Evolutionary conservation across 768 basidiomycete genomes (phyloP).

Genomic region (Russula abietina): DNA sequence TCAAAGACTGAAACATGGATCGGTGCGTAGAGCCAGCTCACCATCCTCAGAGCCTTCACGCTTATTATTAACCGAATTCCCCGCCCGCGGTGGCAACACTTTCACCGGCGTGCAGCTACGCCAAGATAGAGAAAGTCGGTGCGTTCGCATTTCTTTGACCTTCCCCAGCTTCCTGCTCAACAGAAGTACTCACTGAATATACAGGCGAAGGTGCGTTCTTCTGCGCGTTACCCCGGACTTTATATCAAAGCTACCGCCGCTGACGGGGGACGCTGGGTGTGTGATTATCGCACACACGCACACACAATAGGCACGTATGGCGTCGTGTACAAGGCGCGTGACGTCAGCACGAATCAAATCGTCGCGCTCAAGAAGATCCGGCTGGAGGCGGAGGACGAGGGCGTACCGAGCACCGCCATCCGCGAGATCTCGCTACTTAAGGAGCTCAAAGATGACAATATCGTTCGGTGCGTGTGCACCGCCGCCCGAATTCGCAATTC

Average conservation of each 20-base stretch:
- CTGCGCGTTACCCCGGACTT: not conserved
- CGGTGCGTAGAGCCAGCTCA: constrained; percentile 11
- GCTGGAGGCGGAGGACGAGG: constrained; percentile 97
- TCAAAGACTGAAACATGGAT: constrained; percentile 9
- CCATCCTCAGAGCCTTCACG: not conserved
- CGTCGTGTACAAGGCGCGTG: constrained; percentile 95
- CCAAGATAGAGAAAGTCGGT: constrained; percentile 98
- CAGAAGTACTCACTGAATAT: not conserved
- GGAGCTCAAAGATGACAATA: constrained; percentile 93
- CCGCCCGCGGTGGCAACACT: not conserved
- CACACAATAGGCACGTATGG: constrained; percentile 80
- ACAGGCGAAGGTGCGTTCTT: constrained; percentile 45
- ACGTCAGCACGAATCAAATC: constrained; percentile 68
- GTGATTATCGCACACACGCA: not conserved
- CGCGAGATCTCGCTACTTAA: constrained; percentile 96
- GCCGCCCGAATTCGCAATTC: not conserved
- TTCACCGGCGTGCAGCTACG: constrained; percentile 54
- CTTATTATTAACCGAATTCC: constrained; percentile 2
- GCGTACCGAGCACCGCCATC: constrained; percentile 96
- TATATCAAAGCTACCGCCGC: not conserved
- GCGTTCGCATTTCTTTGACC: constrained; percentile 35
- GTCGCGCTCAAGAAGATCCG: constrained; percentile 99
- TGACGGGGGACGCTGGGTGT: constrained; percentile 3
- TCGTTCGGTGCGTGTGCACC: constrained; percentile 64
- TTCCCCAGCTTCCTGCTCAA: not conserved